These are phyloP conservation scores for Arthrobotrys megalospora DNA, from an alignment of 2,329 filamentous ascomycete species.

Conservation along the genomic window DNA sequence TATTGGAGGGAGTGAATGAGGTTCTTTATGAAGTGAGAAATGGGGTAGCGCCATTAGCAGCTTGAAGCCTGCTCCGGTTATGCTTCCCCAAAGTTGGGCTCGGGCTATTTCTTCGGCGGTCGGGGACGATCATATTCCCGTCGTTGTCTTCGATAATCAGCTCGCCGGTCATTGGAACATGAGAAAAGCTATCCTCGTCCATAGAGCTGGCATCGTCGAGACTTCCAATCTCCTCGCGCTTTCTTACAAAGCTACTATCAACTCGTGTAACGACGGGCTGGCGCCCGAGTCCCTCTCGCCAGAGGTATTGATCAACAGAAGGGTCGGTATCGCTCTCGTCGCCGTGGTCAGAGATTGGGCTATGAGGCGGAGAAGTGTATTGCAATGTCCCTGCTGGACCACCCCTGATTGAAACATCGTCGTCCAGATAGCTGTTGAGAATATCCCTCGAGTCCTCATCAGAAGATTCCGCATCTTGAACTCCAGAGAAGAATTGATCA, in stretches of 20 bases:
- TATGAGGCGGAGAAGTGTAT: conserved; percentile 45
- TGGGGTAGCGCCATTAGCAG: conserved; percentile 36
- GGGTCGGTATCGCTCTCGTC: conserved; percentile 50
- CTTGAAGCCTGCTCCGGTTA: conserved; percentile 30
- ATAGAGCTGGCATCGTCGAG: conserved; percentile 54
- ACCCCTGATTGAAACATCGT: conserved; percentile 40
- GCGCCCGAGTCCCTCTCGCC: conserved; percentile 51
- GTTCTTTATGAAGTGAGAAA: conserved; percentile 33
- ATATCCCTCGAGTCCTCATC: conserved; percentile 58
- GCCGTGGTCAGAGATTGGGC: conserved; percentile 39
- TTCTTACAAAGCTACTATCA: conserved; percentile 57
- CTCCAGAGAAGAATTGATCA: conserved; percentile 80
- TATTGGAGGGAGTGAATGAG: background rate
- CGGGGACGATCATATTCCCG: conserved; percentile 59
- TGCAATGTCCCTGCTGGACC: conserved; percentile 20
- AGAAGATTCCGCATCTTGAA: conserved; percentile 65
- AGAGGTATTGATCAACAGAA: conserved; percentile 48
- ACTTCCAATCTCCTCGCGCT: conserved; percentile 51
- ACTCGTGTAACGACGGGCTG: conserved; percentile 49
- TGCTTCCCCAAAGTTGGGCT: conserved; percentile 57
- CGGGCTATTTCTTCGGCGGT: conserved; percentile 50
- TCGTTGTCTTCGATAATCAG: conserved; percentile 58
- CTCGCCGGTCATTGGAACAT: conserved; percentile 41
- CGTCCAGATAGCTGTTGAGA: conserved; percentile 53
- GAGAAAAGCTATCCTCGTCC: conserved; percentile 35